Base-by-base conservation (phyloP, 2,329 filamentous ascomycete species). In the Aspergillus puulaauensis region DNA sequence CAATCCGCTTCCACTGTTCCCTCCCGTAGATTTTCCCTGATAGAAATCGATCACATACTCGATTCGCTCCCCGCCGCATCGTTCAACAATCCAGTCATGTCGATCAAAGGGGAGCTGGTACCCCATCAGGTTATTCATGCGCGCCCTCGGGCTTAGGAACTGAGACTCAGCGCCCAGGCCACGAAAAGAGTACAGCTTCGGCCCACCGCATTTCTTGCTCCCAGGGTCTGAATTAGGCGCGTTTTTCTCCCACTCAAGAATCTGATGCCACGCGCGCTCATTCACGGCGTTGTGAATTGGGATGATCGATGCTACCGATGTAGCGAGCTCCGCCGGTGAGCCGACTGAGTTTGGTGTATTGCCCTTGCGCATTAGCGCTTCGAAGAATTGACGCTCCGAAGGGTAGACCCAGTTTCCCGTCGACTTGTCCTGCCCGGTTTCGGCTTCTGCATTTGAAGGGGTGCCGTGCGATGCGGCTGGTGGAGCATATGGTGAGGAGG, bases 11-110 rank as follows among this genome's bases (percentile, higher is more conserved):
- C 60, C 62, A 35, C 52, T 63, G 46, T 54, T 56, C 72, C 75
- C 27, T 57, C 64, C 68, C 61, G 73, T 57, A 31, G 80, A 73
- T 65, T 81, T 85, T 0, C 95, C 95, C 5, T 91, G 87, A 72
- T 99, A 99, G 68, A 99, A 99, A 76, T 99, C 95, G 74, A 99
- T 99, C 40, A 99, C 89, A 73, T 99, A 99, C 68, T 98, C 95
- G 49, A 99, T 79, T 68, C 85, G 86, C 57, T 73, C 70, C 6
- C 78, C 78, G 19, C 90, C 93, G 71, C 95, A 98, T 52, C 95
- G 83, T 76, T 99, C 93, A 37, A 99, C 88, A 23, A 97, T 87
- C 95, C 95, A 99, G 75, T 99, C 95, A 74, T 99, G 95, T 27
- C 95, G 83, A 77, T 99, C 95, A 75, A 99, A 99, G 1, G 95